phyloP scores from a whole-genome alignment of 352 stramenopile genomes.

The Chrysophaeum taylorii region DNA sequence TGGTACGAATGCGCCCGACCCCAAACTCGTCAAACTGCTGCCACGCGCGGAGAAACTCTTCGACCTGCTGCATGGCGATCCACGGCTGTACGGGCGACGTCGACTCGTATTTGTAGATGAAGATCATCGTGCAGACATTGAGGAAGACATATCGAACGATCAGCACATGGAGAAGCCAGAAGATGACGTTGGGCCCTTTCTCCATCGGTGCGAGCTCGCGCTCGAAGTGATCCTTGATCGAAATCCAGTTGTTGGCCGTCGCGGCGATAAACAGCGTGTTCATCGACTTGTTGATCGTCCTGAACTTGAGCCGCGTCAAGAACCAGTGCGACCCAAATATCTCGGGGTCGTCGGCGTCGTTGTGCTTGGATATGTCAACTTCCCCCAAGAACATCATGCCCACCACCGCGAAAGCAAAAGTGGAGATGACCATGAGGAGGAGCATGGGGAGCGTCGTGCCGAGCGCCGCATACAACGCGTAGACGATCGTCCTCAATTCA shows the following conservation, averaged over 20 bases:
- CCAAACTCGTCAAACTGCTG: constrained; percentile 16
- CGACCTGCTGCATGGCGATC: constrained; percentile 16
- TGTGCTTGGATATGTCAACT: neutral
- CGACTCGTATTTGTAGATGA: constrained; percentile 16
- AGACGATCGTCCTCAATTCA: neutral
- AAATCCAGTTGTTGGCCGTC: constrained; percentile 7
- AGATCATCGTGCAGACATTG: constrained; percentile 14
- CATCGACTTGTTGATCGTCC: neutral
- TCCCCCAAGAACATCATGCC: constrained; percentile 1
- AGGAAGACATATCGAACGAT: constrained; percentile 6
- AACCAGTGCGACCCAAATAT: neutral
- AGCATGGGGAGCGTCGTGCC: constrained; percentile 9
- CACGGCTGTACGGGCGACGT: neutral
- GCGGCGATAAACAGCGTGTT: constrained; percentile 8
- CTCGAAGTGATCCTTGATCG: neutral
- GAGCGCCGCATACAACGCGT: neutral
- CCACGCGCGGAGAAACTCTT: constrained; percentile 9
- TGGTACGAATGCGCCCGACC: neutral
- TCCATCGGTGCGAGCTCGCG: neutral
- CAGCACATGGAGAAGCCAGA: constrained; percentile 8
- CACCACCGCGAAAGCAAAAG: constrained; percentile 9
- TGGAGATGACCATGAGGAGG: neutral
- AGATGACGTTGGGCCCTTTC: neutral
- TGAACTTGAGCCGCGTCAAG: neutral
- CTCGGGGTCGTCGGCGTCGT: neutral